Percentiles rank a stretch among this genome's conserved stretches.
Evolutionary conservation across 2,329 filamentous ascomycete species (phyloP).

Genomic region (Pseudogymnoascus sp.): DNA sequence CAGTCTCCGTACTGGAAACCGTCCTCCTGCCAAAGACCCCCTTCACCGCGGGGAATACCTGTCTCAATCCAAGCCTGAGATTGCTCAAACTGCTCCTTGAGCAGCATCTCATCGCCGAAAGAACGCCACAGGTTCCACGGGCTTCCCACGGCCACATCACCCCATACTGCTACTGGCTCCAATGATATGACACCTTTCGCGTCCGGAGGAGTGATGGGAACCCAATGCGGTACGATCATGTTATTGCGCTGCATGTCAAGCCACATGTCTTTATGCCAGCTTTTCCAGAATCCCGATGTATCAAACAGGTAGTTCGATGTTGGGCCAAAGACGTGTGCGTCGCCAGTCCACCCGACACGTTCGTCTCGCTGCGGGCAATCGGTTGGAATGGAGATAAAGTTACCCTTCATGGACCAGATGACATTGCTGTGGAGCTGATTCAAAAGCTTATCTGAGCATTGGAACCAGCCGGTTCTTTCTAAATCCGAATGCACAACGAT

Average conservation of each 20-base stretch:
- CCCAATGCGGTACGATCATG: constrained; percentile 28
- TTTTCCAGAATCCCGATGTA: constrained; percentile 29
- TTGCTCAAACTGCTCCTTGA: constrained; percentile 11
- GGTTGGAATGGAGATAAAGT: constrained; percentile 49
- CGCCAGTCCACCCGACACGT: constrained; percentile 45
- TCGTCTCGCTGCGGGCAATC: constrained; percentile 51
- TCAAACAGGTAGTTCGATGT: constrained; percentile 37
- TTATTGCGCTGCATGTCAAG: constrained; percentile 8
- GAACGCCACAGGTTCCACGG: constrained; percentile 12
- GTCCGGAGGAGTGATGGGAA: constrained; percentile 22
- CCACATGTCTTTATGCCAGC: constrained; percentile 34
- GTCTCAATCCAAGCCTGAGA: constrained; percentile 10
- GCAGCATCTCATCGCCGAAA: constrained; percentile 9
- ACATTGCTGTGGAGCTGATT: constrained; percentile 48
- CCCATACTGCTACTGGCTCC: constrained; percentile 9
- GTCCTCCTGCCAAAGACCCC: neutral
- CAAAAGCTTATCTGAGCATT: constrained; percentile 25
- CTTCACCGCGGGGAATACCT: neutral
- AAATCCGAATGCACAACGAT: constrained; percentile 35
- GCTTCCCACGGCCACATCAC: constrained; percentile 11
- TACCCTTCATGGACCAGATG: constrained; percentile 48
- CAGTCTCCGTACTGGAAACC: constrained; percentile 17
- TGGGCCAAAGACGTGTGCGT: constrained; percentile 41
- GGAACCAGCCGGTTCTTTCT: constrained; percentile 20
- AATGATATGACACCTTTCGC: neutral